Evolutionary conservation across 208 protist species (phyloP).

Genomic region (Novymonas esmeraldas): DNA sequence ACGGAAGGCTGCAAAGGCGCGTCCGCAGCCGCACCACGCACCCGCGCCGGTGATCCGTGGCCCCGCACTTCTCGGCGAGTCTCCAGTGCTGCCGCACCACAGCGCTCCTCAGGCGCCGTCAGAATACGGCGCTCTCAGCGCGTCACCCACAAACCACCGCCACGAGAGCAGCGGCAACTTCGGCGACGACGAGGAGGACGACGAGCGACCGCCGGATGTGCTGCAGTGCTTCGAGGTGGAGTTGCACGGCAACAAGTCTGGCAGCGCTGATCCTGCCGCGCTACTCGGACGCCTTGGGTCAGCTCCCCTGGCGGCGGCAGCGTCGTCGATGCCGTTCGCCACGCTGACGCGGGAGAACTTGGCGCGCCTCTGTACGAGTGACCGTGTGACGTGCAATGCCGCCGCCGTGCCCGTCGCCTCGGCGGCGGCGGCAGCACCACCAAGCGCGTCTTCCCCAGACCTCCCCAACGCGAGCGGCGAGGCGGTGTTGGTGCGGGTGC

Average conservation of each 20-base stretch:
- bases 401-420: not conserved
- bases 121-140: not conserved
- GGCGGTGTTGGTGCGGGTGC: slow-evolving; percentile 41
- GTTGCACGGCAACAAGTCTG: slow-evolving; percentile 22
- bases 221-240: slow-evolving; percentile 55
- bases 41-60: not conserved
- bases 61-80: slow-evolving; percentile 23
- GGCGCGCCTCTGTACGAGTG: slow-evolving; percentile 20
- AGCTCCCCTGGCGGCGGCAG: not conserved
- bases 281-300: not conserved
- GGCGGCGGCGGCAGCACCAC: not conserved
- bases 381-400: not conserved
- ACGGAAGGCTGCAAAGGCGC: slow-evolving; percentile 15
- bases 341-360: slow-evolving; percentile 35
- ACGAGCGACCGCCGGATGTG: slow-evolving; percentile 27
- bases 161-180: slow-evolving; percentile 1
- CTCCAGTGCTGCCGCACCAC: not conserved
- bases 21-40: not conserved
- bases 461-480: not conserved
- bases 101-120: not conserved
- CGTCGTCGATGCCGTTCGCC: slow-evolving; percentile 12
- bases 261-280: not conserved
- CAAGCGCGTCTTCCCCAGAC: not conserved
- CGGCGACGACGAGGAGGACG: slow-evolving; percentile 26
- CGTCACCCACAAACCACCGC: too few relatives aligned